Evolutionary conservation across 2,329 filamentous ascomycete species (phyloP).

Genomic region (Raffaelea arxii): DNA sequence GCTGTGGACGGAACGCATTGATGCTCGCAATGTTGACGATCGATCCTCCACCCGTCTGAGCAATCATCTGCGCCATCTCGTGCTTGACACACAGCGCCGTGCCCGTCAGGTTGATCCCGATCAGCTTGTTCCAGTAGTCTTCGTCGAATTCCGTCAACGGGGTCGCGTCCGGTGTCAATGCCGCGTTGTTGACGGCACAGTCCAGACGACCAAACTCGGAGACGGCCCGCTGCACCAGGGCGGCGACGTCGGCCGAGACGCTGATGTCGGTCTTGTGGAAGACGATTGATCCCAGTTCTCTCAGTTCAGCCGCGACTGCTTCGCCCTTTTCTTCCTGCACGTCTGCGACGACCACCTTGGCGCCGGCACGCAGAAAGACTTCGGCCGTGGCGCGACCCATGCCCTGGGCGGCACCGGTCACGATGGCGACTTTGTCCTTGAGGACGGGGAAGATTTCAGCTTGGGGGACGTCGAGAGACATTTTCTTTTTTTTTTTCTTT

Average conservation of each 20-base stretch:
- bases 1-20: constrained; percentile 9
- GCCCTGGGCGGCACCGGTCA: neutral
- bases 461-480: neutral
- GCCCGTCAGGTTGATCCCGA: neutral
- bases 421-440: neutral
- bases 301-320: neutral
- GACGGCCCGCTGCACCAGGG: neutral
- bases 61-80: neutral
- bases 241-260: neutral
- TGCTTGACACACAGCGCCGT: neutral
- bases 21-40: constrained; percentile 1
- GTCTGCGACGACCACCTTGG: neutral
- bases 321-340: neutral
- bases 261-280: neutral
- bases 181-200: neutral
- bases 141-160: neutral
- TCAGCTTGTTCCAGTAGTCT: neutral
- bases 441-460: neutral
- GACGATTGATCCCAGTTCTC: neutral
- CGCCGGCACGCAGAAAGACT: neutral
- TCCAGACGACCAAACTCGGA: neutral
- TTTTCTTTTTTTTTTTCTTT: neutral
- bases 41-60: neutral
- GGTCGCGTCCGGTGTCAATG: neutral
- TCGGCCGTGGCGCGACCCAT: neutral